A percentile compares a stretch with the other conserved stretches of the same genome.
Conservation (phyloP, 2,329 filamentous ascomycete genomes). For the Botrytis sinoallii region DNA sequence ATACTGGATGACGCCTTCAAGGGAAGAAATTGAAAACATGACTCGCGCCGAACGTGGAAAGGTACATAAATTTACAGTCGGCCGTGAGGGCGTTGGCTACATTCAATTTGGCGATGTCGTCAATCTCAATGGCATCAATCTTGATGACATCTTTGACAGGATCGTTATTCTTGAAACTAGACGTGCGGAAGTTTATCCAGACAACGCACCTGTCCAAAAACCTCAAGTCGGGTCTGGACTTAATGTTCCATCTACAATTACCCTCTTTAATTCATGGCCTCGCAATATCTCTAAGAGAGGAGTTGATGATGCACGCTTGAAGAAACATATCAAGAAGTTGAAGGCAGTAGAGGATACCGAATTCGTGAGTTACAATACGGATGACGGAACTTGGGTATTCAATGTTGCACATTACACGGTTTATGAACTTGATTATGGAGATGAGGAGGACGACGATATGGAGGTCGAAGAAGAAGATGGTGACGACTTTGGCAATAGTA, state of each 20-base stretch:
- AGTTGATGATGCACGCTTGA: conserved; percentile 62
- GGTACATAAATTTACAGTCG: conserved; percentile 74
- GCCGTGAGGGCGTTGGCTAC: conserved; percentile 75
- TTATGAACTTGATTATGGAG: conserved; percentile 77
- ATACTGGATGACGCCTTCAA: conserved; percentile 82
- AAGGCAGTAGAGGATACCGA: conserved; percentile 75
- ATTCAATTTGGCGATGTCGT: conserved; percentile 80
- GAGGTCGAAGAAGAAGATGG: conserved; percentile 53
- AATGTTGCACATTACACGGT: conserved; percentile 95
- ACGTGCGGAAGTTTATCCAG: conserved; percentile 80
- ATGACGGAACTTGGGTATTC: conserved; percentile 87
- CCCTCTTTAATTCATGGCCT: conserved; percentile 91
- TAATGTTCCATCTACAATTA: conserved; percentile 85
- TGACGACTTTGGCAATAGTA: conserved; percentile 48
- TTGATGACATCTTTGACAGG: conserved; percentile 74
- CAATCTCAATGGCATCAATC: conserved; percentile 73
- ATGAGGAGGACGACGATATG: conserved; percentile 66
- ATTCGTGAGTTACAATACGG: conserved; percentile 75
- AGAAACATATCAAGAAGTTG: conserved; percentile 80
- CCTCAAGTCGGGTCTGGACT: conserved; percentile 82
- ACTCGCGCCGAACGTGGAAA: conserved; percentile 73
- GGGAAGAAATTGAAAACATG: conserved; percentile 75
- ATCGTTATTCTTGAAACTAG: conserved; percentile 76
- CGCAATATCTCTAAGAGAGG: conserved; percentile 63
- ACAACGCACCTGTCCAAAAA: conserved; percentile 61